Conservation (phyloP, 2,329 filamentous ascomycete species). For the Thielaviopsis euricoi region DNA sequence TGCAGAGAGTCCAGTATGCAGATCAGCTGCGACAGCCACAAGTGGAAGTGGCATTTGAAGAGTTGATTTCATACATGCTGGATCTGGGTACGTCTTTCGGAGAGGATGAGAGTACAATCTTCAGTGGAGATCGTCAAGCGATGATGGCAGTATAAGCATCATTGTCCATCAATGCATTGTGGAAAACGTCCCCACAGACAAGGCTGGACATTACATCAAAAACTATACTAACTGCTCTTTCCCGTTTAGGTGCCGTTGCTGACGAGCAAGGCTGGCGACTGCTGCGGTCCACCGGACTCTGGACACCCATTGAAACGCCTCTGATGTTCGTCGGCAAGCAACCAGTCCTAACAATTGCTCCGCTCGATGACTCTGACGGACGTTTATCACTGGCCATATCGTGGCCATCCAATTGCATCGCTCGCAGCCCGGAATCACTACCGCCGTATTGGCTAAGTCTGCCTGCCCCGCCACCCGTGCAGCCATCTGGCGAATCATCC, state of each 20-base stretch:
- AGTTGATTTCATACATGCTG: conserved; percentile 43
- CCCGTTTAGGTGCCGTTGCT: conserved; percentile 32
- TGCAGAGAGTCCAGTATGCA: conserved; percentile 46
- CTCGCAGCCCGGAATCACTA: conserved; percentile 31
- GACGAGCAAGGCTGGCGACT: conserved; percentile 42
- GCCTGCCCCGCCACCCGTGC: conserved; percentile 18
- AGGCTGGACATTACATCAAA: too few species aligned
- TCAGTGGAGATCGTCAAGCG: too few species aligned
- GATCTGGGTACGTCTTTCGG: conserved; percentile 28
- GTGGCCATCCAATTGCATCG: conserved; percentile 40
- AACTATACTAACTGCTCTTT: not conserved
- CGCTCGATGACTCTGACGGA: conserved; percentile 43
- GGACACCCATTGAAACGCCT: conserved; percentile 42
- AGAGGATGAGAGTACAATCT: too few species aligned
- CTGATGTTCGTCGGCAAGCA: conserved; percentile 35
- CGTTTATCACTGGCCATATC: conserved; percentile 38
- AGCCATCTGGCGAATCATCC: not conserved
- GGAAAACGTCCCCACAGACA: too few species aligned
- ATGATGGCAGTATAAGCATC: too few species aligned
- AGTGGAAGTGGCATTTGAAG: conserved; percentile 38
- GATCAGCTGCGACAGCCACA: conserved; percentile 37
- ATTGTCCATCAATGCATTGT: too few species aligned
- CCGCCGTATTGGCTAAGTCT: conserved; percentile 44
- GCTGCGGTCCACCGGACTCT: conserved; percentile 38
- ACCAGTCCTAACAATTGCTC: conserved; percentile 35